Evolutionary conservation across 1,139 yeast species (phyloP), one percentile per base, ranked within the genome.

Genomic region (Lodderomyces elongisporus): DNA sequence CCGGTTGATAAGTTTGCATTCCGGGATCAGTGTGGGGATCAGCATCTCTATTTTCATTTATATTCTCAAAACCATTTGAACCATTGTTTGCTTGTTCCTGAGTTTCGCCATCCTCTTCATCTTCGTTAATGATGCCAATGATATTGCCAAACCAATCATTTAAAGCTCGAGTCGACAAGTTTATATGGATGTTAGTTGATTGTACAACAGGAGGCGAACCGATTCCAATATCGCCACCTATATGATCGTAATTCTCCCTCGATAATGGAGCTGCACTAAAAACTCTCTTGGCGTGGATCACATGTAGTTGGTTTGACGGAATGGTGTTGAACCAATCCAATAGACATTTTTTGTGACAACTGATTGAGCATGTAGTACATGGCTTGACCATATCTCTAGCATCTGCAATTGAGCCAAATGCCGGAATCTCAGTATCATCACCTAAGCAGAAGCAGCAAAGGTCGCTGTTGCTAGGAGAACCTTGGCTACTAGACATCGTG

Each of bases 371-470:
- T 2, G 68, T 61, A 14, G 56, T 38, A 43, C 74, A 68, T 0
- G 74, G 74, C n/a, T 49, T 48, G 12, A 67, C 45, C 33, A 68
- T 46, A 36, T 62, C 70, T 37, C 50, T 48, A 4, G 71, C 71
- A 41, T 67, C 74, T 9, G 45, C 37, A n/a, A 52, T 34, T 1
- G 50, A 43, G 1, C 72, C 73, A 42, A 66, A 66, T 3, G 71
- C 66, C 2, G 74, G 74, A 5, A 64, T 45, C 26, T 67, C 74
- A 6, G 56, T 47, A 25, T 46, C 52, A 14, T 58, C 67, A 3
- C 73, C 73, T 5, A 67, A 53, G 38, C 74, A 68, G 39, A 68
- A 62, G 34, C 66, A 58, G 40, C 74, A 68, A 5, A 53, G 39
- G 17, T 27, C 30, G n/a, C n/a, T n/a, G n/a, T n/a, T n/a, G n/a